These are phyloP conservation scores for Pseudovirgaria hyperparasitica DNA, from an alignment of 2,329 filamentous ascomycete species.

Conservation along the genomic window DNA sequence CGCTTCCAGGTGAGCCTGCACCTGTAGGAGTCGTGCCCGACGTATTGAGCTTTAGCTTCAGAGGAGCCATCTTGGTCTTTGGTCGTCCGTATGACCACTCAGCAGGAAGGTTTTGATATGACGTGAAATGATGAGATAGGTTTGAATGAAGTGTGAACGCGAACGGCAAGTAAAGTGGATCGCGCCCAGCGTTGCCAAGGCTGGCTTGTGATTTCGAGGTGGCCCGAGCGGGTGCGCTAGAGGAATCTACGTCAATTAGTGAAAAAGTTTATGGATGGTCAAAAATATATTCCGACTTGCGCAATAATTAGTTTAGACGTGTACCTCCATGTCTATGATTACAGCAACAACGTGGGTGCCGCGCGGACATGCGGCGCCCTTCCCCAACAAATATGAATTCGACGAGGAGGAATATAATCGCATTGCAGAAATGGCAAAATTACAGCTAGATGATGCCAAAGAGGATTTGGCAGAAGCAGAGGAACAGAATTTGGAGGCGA, in stretches of 20 bases:
- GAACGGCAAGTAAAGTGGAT: no score
- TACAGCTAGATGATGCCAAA: conserved; percentile 80
- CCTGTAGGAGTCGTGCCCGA: conserved; percentile 1
- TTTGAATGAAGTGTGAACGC: no score
- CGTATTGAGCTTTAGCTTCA: conserved; percentile 17
- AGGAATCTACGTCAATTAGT: no score
- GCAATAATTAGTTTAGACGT: no score
- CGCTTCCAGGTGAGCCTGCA: conserved; percentile 1
- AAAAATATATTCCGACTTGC: no score
- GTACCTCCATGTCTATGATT: conserved; percentile 40
- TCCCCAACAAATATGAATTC: conserved; percentile 36
- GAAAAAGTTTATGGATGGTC: no score
- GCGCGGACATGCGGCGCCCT: conserved; percentile 36
- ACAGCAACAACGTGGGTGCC: conserved; percentile 41
- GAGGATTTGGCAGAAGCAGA: conserved; percentile 55
- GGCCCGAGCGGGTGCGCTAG: no score
- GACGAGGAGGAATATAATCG: conserved; percentile 39
- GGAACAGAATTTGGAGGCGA: conserved; percentile 28
- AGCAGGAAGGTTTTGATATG: conserved; percentile 1
- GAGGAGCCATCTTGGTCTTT: conserved; percentile 11
- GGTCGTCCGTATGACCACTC: no score
- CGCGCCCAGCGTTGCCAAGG: no score
- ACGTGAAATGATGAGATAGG: no score
- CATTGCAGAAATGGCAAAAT: conserved; percentile 38
- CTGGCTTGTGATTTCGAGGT: no score